Evolutionary conservation across 441 rosid species (phyloP).

Genomic region (Populus hybrid): DNA sequence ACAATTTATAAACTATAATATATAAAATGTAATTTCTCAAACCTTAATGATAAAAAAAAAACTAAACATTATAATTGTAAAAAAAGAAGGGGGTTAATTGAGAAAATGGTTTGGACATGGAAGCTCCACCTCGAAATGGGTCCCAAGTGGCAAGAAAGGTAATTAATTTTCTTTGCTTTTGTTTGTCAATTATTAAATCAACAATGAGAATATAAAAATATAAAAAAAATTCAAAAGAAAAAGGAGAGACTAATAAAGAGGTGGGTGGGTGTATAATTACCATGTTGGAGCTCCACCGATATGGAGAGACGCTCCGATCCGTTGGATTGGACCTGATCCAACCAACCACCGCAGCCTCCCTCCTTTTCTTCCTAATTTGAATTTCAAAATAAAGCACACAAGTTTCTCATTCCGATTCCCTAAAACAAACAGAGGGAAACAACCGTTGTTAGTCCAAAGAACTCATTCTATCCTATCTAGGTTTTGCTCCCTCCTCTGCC

Average conservation of each 20-base stretch:
- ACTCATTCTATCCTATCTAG: neutral
- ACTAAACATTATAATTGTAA: too few relatives aligned
- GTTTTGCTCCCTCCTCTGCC: neutral
- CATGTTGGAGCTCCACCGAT: neutral
- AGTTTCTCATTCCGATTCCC: neutral
- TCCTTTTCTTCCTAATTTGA: neutral
- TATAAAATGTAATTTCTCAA: too few relatives aligned
- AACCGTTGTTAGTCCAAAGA: neutral
- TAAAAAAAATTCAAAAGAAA: neutral
- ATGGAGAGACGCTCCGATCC: slow-evolving; percentile 2
- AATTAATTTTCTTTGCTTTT: neutral
- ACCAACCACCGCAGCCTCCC: neutral
- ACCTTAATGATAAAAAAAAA: too few relatives aligned
- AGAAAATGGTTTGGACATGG: neutral
- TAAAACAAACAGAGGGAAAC: neutral
- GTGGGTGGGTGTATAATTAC: neutral
- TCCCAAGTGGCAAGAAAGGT: neutral
- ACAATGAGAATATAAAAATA: neutral
- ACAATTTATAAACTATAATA: too few relatives aligned
- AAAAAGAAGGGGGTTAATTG: too few relatives aligned
- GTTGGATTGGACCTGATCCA: neutral
- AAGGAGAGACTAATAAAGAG: neutral
- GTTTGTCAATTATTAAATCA: neutral
- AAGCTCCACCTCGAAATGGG: neutral
- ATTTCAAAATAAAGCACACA: neutral